These are phyloP conservation scores for Coemansia sp. DNA, from an alignment of 192 early-diverging fungal species.

Conservation along the genomic window DNA sequence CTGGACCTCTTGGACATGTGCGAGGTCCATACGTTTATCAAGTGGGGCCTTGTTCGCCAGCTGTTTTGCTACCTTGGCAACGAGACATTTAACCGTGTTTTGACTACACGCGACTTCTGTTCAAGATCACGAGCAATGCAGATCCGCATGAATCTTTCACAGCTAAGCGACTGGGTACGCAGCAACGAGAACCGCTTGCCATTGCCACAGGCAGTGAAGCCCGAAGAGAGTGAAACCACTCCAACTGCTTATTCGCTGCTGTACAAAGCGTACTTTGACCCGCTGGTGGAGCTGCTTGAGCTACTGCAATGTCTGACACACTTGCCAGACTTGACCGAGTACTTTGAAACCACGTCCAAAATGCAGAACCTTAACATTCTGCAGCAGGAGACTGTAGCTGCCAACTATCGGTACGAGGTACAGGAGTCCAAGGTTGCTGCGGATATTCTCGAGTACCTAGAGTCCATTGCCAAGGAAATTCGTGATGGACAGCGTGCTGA, in stretches of 20 bases:
- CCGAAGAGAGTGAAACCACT: not conserved
- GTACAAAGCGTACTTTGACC: conserved; percentile 50
- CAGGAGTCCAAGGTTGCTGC: conserved; percentile 68
- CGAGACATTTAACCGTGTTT: conserved; percentile 83
- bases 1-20: conserved; percentile 68
- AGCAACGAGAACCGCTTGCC: conserved; percentile 51
- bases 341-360: conserved; percentile 69
- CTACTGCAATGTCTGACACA: conserved; percentile 78
- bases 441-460: conserved; percentile 75
- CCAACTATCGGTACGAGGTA: conserved; percentile 85
- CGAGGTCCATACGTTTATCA: conserved; percentile 72
- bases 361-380: conserved; percentile 66
- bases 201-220: not conserved
- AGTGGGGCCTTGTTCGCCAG: conserved; percentile 71
- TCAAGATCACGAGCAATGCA: conserved; percentile 79
- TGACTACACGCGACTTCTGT: conserved; percentile 69
- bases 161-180: conserved; percentile 83
- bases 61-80: conserved; percentile 73
- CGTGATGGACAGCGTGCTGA: conserved; percentile 52
- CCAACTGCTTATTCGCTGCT: conserved; percentile 24
- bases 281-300: conserved; percentile 77
- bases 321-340: conserved; percentile 67
- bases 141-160: conserved; percentile 78
- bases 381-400: conserved; percentile 71
- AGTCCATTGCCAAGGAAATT: conserved; percentile 70